Base-by-base conservation (phyloP, 495 filamentous ascomycete genomes). In the Alectoria sarmentosa region DNA sequence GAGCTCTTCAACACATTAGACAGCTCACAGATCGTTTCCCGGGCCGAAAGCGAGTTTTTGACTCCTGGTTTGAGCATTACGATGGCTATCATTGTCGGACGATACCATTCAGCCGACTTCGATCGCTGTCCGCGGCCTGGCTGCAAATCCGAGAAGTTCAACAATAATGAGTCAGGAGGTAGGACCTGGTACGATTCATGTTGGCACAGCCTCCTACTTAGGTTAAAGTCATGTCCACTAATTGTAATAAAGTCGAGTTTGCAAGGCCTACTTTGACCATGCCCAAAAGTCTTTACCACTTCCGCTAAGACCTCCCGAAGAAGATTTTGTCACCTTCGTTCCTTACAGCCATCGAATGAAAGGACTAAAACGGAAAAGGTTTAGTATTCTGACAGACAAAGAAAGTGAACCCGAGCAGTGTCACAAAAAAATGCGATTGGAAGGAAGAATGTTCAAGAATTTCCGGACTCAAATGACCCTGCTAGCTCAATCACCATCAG, bases 1-100 rank as follows among this genome's bases (percentile, higher is more conserved):
- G 69, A 71, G 54, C 39, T 71, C 15, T 69, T 69, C 62, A 67
- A 69, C 42, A 28, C 62, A 14, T 56, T 48, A 8, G 54, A 65
- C 72, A 28, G 66, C 62, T 14, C 19, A 32, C 59, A 67, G n/a
- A 8, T 36, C 7, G 34, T 69, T 1, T 36, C 58, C 11, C 4
- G 28, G 3, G 37, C 63, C 4, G 55, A 42, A 19, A 7, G n/a
- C 1, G 11, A 38, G 17, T 13, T 8, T 9, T 46, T 70, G 2
- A 52, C 46, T 6, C 60, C 67, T 17, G 67, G 67, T 21, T 62
- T 69, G 61, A 58, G 21, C 32, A 64, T 71, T 7, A 71, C 61
- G 1, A 71, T 71, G 67, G 67, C 67, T 21, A 55, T 71, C 36
- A 21, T 69, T 2, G 42, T 65, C 15, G 64, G 60, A 10, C 14